Evolutionary conservation across 2,329 filamentous ascomycete genomes (phyloP).

Genomic region (Verruconis gallopava): DNA sequence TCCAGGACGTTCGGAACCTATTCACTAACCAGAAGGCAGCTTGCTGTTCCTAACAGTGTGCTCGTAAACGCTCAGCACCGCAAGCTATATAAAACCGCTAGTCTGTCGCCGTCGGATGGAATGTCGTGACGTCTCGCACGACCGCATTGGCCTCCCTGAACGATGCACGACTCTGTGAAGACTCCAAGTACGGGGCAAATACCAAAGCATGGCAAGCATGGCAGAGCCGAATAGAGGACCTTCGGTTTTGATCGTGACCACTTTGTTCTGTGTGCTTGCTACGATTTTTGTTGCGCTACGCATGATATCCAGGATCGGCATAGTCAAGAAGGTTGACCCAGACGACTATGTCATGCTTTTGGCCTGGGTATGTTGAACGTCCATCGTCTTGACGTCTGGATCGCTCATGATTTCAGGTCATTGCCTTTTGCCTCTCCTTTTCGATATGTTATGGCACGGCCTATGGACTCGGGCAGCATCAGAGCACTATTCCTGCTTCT

Average conservation of each 20-base stretch:
- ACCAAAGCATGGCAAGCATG: too few relatives aligned
- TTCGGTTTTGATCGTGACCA: constrained; percentile 57
- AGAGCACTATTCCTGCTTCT: constrained; percentile 42
- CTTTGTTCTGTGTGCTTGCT: constrained; percentile 53
- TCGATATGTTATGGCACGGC: constrained; percentile 51
- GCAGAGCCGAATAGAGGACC: constrained; percentile 35
- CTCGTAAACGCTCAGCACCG: too few relatives aligned
- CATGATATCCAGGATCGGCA: constrained; percentile 56
- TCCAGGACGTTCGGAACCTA: too few relatives aligned
- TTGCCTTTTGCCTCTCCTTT: constrained; percentile 55
- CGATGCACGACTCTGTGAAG: too few relatives aligned
- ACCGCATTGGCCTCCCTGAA: too few relatives aligned
- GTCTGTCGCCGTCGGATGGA: too few relatives aligned
- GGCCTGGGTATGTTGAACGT: constrained; percentile 48
- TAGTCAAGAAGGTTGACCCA: constrained; percentile 58
- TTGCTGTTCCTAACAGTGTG: too few relatives aligned
- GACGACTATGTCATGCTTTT: constrained; percentile 74
- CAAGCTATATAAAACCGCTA: too few relatives aligned
- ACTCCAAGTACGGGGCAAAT: too few relatives aligned
- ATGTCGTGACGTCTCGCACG: too few relatives aligned
- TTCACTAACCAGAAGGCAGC: too few relatives aligned
- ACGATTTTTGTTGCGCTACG: constrained; percentile 64
- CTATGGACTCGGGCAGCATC: constrained; percentile 56
- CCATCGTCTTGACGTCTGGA: background rate
- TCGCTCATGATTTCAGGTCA: constrained; percentile 18